phyloP scores from a whole-genome alignment of 1,284 basidiomycete genomes.

The Salmacisia buchloeana region DNA sequence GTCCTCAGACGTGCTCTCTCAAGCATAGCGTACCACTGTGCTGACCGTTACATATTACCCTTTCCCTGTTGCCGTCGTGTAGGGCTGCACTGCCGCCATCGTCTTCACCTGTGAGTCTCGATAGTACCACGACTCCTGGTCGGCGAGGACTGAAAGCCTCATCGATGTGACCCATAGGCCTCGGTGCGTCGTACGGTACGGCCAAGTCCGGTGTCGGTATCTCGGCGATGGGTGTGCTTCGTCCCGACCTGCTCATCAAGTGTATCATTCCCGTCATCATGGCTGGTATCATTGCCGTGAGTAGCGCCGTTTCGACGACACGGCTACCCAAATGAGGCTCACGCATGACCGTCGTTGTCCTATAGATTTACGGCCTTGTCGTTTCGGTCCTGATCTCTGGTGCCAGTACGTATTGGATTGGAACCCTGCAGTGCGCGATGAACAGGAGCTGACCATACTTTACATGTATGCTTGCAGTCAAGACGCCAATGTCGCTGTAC shows the following conservation, averaged over 20 bases:
- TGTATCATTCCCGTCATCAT: conserved; percentile 94
- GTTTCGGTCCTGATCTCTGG: conserved; percentile 55
- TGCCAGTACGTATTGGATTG: conserved; percentile 59
- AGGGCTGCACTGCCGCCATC: conserved; percentile 94
- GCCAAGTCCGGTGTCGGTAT: conserved; percentile 97
- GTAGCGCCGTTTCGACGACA: conserved; percentile 12
- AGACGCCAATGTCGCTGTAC: conserved; percentile 60
- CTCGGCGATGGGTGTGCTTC: conserved; percentile 86
- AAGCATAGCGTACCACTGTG: neutral
- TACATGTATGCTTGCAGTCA: conserved; percentile 22
- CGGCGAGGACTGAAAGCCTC: neutral
- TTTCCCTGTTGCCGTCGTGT: conserved; percentile 24
- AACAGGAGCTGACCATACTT: conserved; percentile 11
- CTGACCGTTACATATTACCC: neutral
- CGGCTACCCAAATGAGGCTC: conserved; percentile 9
- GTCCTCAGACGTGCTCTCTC: conserved; percentile 37
- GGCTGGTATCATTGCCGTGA: conserved; percentile 88
- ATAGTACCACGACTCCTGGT: neutral
- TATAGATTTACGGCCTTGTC: conserved; percentile 59
- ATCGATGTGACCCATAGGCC: conserved; percentile 53
- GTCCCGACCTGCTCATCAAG: conserved; percentile 98
- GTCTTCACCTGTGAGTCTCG: conserved; percentile 83
- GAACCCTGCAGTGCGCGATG: neutral
- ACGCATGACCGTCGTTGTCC: neutral
- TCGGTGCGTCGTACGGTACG: conserved; percentile 94